Conservation (phyloP, 2,329 filamentous ascomycete species). For the Epichloe aotearoae region DNA sequence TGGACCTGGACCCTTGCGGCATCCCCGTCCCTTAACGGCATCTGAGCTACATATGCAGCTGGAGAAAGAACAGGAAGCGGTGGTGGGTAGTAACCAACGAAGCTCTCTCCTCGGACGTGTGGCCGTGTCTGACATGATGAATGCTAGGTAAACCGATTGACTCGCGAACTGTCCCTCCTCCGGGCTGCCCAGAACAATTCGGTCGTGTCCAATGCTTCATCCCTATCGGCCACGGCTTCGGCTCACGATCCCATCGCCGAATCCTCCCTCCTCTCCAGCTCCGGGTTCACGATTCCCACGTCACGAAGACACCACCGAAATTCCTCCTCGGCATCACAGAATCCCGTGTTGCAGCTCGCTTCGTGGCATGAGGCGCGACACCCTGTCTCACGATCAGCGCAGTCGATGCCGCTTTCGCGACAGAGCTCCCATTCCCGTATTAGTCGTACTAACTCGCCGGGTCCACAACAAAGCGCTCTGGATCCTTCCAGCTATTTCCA, state of each 20-base stretch:
- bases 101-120: too few relatives aligned
- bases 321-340: constrained; percentile 43
- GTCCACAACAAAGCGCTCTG: constrained; percentile 29
- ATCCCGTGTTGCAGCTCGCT: constrained; percentile 24
- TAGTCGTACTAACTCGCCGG: constrained; percentile 37
- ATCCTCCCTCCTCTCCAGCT: constrained; percentile 40
- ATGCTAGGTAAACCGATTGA: constrained; percentile 74
- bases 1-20: constrained; percentile 63
- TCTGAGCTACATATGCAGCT: constrained; percentile 80
- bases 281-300: constrained; percentile 44
- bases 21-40: constrained; percentile 76
- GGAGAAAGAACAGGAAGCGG: constrained; percentile 90
- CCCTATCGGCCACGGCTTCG: constrained; percentile 41
- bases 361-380: constrained; percentile 26
- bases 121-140: neutral
- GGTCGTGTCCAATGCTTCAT: constrained; percentile 52
- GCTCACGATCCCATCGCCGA: constrained; percentile 35
- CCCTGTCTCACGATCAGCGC: constrained; percentile 31
- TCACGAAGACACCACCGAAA: constrained; percentile 44
- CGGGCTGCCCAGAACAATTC: constrained; percentile 57
- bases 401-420: constrained; percentile 33
- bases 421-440: constrained; percentile 43
- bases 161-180: constrained; percentile 75
- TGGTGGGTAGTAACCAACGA: constrained; percentile 41
- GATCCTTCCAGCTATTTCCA: constrained; percentile 34